phyloP scores from a whole-genome alignment of 305 asterid genomes.

The Fraxinus nigra region DNA sequence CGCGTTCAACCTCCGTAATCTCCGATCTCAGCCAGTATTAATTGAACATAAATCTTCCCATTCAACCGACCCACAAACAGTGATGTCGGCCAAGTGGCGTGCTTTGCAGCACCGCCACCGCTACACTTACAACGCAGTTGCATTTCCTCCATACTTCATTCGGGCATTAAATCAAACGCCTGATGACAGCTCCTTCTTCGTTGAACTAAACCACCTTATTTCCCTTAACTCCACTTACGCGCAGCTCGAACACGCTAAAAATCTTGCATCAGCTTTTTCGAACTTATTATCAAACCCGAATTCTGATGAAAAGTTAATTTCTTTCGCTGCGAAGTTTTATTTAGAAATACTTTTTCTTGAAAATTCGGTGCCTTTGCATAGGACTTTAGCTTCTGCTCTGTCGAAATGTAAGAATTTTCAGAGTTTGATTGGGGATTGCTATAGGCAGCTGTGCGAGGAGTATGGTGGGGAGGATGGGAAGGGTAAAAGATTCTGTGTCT shows the following conservation, averaged over 20 bases:
- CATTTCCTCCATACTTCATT: slow-evolving; percentile 61
- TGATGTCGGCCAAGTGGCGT: slow-evolving; percentile 95
- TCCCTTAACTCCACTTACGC: slow-evolving; percentile 80
- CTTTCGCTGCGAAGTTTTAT: slow-evolving; percentile 53
- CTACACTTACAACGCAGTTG: slow-evolving; percentile 77
- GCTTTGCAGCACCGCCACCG: slow-evolving; percentile 96
- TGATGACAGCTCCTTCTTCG: slow-evolving; percentile 38
- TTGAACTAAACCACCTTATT: slow-evolving; percentile 51
- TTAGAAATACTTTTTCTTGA: slow-evolving; percentile 76
- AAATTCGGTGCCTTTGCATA: slow-evolving; percentile 76
- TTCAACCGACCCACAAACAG: neutral
- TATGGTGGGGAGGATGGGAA: slow-evolving; percentile 51
- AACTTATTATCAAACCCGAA: slow-evolving; percentile 45
- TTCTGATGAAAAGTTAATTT: slow-evolving; percentile 38
- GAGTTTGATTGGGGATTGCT: slow-evolving; percentile 46
- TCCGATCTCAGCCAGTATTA: slow-evolving; percentile 21
- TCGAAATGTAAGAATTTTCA: slow-evolving; percentile 58
- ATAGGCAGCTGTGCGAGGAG: slow-evolving; percentile 64
- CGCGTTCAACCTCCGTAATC: slow-evolving; percentile 12
- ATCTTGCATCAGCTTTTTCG: slow-evolving; percentile 54
- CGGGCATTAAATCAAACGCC: slow-evolving; percentile 62
- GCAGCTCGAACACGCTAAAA: slow-evolving; percentile 77
- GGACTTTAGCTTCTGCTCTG: slow-evolving; percentile 66
- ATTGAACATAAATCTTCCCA: neutral
- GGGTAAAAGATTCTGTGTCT: slow-evolving; percentile 75